phyloP scores from a whole-genome alignment of 768 basidiomycete species.

The Termitomyces sp. region DNA sequence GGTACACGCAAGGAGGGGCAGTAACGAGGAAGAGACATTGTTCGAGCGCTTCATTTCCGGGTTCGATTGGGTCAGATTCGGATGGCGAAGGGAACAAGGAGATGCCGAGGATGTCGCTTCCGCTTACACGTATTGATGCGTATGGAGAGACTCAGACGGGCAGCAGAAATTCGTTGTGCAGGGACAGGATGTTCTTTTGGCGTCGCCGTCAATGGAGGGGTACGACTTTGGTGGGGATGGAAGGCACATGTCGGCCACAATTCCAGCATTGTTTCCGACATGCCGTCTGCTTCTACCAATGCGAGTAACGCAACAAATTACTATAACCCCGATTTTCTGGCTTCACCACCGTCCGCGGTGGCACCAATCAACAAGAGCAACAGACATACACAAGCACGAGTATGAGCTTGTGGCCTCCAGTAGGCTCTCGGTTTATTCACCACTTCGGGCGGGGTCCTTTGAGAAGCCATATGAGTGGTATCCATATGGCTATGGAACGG shows the following conservation, averaged over 20 bases:
- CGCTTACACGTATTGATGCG: background rate
- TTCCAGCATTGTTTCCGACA: background rate
- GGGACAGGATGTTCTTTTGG: background rate
- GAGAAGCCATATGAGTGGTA: background rate
- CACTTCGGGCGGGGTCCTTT: background rate
- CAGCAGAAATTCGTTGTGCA: background rate
- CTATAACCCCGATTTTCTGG: background rate
- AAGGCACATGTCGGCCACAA: background rate
- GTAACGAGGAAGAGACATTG: background rate
- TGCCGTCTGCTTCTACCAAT: background rate
- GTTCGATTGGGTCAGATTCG: background rate
- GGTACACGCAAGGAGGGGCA: background rate
- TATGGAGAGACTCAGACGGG: background rate
- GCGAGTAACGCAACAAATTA: background rate
- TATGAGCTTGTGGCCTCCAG: background rate
- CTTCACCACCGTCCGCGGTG: background rate
- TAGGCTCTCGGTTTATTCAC: background rate
- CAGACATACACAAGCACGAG: background rate
- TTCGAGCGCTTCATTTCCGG: background rate
- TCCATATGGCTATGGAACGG: background rate
- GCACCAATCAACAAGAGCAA: background rate
- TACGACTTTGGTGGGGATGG: background rate
- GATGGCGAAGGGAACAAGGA: background rate
- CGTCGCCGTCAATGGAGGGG: background rate
- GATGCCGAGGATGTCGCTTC: background rate